Evolutionary conservation across 371 early-diverging fungal genomes (phyloP).

Genomic region (Rhizopus delemar): DNA sequence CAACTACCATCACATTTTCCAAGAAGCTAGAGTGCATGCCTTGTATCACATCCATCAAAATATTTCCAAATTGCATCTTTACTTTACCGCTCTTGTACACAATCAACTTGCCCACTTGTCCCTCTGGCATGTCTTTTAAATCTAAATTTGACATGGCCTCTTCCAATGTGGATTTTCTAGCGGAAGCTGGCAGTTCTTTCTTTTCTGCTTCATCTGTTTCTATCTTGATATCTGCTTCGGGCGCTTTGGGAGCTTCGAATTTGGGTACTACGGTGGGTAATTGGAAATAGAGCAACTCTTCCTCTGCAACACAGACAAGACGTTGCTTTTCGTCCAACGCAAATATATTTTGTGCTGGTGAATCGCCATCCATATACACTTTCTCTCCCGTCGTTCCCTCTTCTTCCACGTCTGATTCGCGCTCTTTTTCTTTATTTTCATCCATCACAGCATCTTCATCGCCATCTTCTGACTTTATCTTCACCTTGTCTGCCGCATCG

Average conservation of each 20-base stretch:
- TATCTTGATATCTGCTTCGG: slow-evolving; percentile 32
- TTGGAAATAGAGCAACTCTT: slow-evolving; percentile 46
- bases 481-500: too few species aligned
- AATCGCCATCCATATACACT: slow-evolving; percentile 44
- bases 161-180: slow-evolving; percentile 40
- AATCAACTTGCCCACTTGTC: slow-evolving; percentile 67
- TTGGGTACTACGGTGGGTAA: slow-evolving; percentile 47
- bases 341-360: slow-evolving; percentile 49
- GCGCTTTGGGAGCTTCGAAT: slow-evolving; percentile 35
- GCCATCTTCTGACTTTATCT: slow-evolving; percentile 1
- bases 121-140: slow-evolving; percentile 51
- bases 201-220: slow-evolving; percentile 29
- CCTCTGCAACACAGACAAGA: slow-evolving; percentile 46
- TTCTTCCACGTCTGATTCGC: slow-evolving; percentile 6
- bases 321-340: slow-evolving; percentile 35
- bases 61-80: slow-evolving; percentile 66
- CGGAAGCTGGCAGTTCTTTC: slow-evolving; percentile 41
- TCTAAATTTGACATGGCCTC: slow-evolving; percentile 35
- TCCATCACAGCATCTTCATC: slow-evolving; percentile 15
- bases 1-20: slow-evolving; percentile 64
- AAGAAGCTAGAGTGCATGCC: slow-evolving; percentile 64
- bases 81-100: slow-evolving; percentile 75
- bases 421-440: not conserved
- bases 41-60: slow-evolving; percentile 61
- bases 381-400: slow-evolving; percentile 1